A percentile compares a stretch with the other conserved stretches of the same genome.
Evolutionary conservation across 129 eudicot species (phyloP).

Genomic region (Pulicaria dysenterica): DNA sequence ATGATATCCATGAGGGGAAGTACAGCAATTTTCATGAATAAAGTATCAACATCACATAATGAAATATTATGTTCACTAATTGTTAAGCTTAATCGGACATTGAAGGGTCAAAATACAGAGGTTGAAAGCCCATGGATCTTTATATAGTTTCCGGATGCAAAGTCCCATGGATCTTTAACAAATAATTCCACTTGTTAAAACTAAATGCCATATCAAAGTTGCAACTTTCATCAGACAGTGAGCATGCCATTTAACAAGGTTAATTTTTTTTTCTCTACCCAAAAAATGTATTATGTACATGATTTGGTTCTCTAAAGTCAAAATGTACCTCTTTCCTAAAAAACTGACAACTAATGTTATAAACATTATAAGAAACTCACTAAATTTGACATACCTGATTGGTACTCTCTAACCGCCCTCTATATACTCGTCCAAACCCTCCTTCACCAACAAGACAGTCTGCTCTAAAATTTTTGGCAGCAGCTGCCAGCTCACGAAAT

Average conservation of each 20-base stretch:
- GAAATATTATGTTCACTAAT: background rate
- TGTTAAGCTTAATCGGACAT: background rate
- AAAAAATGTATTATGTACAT: background rate
- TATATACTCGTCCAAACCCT: constrained; percentile 88
- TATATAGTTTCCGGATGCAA: too few relatives aligned
- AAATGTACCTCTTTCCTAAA: background rate
- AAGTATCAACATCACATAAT: background rate
- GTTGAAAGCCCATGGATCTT: too few relatives aligned
- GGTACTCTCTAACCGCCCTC: constrained; percentile 76
- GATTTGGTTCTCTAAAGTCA: constrained; percentile 6
- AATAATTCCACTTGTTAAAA: constrained; percentile 1
- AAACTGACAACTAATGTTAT: background rate
- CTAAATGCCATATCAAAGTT: constrained; percentile 11
- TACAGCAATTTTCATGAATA: background rate
- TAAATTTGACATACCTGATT: constrained; percentile 62
- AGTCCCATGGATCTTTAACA: background rate
- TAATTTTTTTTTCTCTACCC: background rate
- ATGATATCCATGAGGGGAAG: background rate
- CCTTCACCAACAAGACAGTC: constrained; percentile 95
- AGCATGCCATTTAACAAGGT: background rate
- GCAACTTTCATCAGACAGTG: background rate
- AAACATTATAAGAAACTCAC: background rate
- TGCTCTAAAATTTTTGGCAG: constrained; percentile 83
- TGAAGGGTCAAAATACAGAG: constrained; percentile 1
- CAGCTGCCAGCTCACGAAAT: constrained; percentile 90